These are phyloP conservation scores for Quercus parvula DNA, from an alignment of 306 rosid genomes.

Conservation along the genomic window DNA sequence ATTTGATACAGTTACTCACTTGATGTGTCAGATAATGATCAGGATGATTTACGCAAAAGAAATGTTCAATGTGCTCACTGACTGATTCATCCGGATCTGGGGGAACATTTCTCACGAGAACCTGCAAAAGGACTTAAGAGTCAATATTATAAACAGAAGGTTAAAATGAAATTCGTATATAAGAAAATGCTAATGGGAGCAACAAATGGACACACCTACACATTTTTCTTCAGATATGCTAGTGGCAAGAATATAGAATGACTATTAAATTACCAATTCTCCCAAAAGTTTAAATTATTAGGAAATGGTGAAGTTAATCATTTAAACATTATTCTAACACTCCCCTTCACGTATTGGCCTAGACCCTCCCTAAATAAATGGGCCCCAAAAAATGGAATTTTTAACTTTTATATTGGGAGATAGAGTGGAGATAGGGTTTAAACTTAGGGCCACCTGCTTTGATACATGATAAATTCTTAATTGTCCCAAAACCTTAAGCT, in stretches of 20 bases:
- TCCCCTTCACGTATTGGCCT: too few relatives aligned
- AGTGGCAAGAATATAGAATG: background rate
- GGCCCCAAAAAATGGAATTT: too few relatives aligned
- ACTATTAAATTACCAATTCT: background rate
- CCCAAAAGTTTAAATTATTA: too few relatives aligned
- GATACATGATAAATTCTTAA: too few relatives aligned
- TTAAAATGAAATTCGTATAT: background rate
- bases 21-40: constrained; percentile 84
- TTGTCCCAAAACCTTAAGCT: too few relatives aligned
- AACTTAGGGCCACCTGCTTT: too few relatives aligned
- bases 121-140: constrained; percentile 42
- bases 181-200: background rate
- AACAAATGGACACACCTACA: background rate
- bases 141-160: background rate
- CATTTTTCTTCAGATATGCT: background rate
- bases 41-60: constrained; percentile 89
- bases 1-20: constrained; percentile 35
- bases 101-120: constrained; percentile 85
- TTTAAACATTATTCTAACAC: too few relatives aligned
- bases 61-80: constrained; percentile 87
- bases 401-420: too few relatives aligned
- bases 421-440: too few relatives aligned
- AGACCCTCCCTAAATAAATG: too few relatives aligned
- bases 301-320: too few relatives aligned
- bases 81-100: constrained; percentile 86